Evolutionary conservation across 345 rosid species (phyloP), one percentile per base, ranked within the genome.

Genomic region (Dovyalis caffra): DNA sequence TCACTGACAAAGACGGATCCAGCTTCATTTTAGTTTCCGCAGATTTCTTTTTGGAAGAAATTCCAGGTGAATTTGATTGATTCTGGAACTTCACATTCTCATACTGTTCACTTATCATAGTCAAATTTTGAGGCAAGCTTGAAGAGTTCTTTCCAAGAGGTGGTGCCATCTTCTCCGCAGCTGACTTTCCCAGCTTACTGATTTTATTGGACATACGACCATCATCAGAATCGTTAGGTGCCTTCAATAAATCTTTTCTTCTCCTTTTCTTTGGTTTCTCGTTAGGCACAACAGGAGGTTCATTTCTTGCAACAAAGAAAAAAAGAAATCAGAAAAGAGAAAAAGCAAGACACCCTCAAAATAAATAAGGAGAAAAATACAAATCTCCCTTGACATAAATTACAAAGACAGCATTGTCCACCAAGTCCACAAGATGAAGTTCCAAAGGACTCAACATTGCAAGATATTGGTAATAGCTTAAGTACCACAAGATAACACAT

Each of bases 191-290:
- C 72, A 83, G 68, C 76, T 89, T 95, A 68, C 65, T 87, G 71
- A 86, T 87, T 84, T 91, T 92, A 76, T 80, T 86, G 73, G 87
- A 69, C 64, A 69, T 66, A 61, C 57, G 79, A 75, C 77, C 85
- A 69, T 86, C 90, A 69, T 71, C 91, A 87, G 25, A 82, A 77
- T 86, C 92, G 31, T 82, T 75, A 61, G 45, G 77, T 74, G 86
- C 78, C 81, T 88, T 91, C 64, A 73, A 68, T 58, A 82, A 68
- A 77, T 92, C 97, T 83, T 86, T 94, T 81, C 93, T 88, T 82
- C 86, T 80, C 88, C 97, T 87, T 88, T 92, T 94, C 86, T 90
- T 94, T 3, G 86, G 87, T 80, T 90, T 89, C 81, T 86, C 89
- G 69, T 82, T 84, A 56, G 92, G 81, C 75, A 73, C 70, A 66